Conservation (phyloP, 2,329 filamentous ascomycete species). For the Hymenoscyphus scutula region DNA sequence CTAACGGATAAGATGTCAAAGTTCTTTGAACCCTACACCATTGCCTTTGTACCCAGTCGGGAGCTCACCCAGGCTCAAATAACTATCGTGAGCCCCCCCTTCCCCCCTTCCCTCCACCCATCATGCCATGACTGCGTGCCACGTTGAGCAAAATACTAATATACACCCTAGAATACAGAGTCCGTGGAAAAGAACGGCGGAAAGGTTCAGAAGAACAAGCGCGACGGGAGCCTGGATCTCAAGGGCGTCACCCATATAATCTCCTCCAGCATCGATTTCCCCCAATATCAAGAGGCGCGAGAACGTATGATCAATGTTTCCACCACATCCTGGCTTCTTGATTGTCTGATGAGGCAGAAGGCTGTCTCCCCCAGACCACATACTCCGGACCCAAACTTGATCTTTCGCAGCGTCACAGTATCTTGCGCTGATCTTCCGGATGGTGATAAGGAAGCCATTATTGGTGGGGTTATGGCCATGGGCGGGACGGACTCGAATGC, state of each 20-base stretch:
- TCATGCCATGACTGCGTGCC: background rate
- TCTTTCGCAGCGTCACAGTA: slow-evolving; percentile 81
- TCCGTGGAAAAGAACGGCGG: slow-evolving; percentile 36
- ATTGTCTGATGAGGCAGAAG: slow-evolving; percentile 67
- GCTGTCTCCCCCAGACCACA: slow-evolving; percentile 77
- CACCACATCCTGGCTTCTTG: slow-evolving; percentile 74
- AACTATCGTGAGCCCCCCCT: background rate
- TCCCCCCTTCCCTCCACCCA: background rate
- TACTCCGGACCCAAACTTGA: slow-evolving; percentile 86
- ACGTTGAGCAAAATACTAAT: background rate
- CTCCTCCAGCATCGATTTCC: slow-evolving; percentile 82
- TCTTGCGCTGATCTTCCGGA: slow-evolving; percentile 81
- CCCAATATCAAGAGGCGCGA: slow-evolving; percentile 73
- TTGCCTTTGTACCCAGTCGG: background rate
- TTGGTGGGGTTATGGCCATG: slow-evolving; percentile 83
- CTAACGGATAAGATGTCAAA: background rate
- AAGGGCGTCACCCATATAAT: slow-evolving; percentile 61
- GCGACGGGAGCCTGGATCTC: slow-evolving; percentile 40
- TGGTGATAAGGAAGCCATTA: slow-evolving; percentile 87
- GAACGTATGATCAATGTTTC: slow-evolving; percentile 82
- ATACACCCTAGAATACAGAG: slow-evolving; percentile 23
- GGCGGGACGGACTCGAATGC: slow-evolving; percentile 77
- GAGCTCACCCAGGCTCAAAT: background rate
- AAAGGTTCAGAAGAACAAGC: slow-evolving; percentile 39
- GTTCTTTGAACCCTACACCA: background rate